A percentile compares a stretch with the other conserved stretches of the same genome.
Conservation (phyloP, 768 basidiomycete genomes). For the Naganishia randhawae region DNA sequence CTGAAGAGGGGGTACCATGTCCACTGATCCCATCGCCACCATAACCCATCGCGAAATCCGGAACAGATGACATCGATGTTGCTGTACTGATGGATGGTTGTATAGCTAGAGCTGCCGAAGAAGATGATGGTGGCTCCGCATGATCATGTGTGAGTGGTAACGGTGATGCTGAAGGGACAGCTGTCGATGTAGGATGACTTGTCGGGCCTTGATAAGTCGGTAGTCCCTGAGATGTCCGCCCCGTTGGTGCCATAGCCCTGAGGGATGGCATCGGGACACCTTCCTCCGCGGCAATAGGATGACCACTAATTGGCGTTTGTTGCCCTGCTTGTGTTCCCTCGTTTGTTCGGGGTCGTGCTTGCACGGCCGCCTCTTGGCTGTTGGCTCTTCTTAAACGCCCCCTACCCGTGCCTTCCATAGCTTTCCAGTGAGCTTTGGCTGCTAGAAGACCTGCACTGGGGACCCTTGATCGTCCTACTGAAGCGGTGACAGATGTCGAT, state of each 20-base stretch:
- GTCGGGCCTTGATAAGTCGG: slow-evolving; percentile 1
- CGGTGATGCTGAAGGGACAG: not conserved
- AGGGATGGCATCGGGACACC: slow-evolving; percentile 26
- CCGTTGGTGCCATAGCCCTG: not conserved
- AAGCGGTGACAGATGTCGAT: not conserved
- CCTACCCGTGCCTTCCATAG: slow-evolving; percentile 6
- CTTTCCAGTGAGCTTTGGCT: slow-evolving; percentile 28
- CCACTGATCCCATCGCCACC: slow-evolving; percentile 38
- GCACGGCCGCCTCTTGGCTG: not conserved
- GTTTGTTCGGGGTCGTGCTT: not conserved
- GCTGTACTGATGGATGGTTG: slow-evolving; percentile 3
- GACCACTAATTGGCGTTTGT: slow-evolving; percentile 14
- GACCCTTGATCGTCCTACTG: not conserved
- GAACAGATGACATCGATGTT: slow-evolving; percentile 11
- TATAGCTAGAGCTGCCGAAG: not conserved
- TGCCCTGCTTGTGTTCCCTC: not conserved
- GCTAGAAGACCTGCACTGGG: slow-evolving; percentile 21
- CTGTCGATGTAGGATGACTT: not conserved
- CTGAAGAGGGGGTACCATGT: slow-evolving; percentile 20
- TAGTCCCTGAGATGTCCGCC: not conserved
- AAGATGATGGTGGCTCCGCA: not conserved
- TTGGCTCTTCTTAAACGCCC: slow-evolving; percentile 21
- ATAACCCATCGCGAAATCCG: slow-evolving; percentile 37
- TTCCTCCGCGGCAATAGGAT: slow-evolving; percentile 18
- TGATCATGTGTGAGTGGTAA: not conserved